Evolutionary conservation across 1,139 yeast genomes (phyloP).

Genomic region (Lodderomyces metapsilosis): DNA sequence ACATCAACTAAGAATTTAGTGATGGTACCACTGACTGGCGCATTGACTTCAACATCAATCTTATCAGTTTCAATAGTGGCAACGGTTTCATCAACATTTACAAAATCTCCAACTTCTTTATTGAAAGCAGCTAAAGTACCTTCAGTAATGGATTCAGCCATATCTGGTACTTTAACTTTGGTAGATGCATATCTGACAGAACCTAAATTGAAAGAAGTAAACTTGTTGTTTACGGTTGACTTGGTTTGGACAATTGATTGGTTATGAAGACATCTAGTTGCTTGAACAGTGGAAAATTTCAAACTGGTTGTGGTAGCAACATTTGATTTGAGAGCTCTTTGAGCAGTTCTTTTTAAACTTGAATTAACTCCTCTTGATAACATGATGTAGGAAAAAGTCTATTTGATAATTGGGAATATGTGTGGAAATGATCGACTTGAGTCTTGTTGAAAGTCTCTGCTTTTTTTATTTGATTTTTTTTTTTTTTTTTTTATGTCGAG

Average conservation of each 20-base stretch:
- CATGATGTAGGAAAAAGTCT: constrained; percentile 9
- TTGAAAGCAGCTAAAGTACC: constrained; percentile 86
- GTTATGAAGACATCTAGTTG: constrained; percentile 13
- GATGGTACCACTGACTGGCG: constrained; percentile 90
- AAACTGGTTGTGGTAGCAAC: constrained; percentile 9
- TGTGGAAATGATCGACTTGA: too few species aligned
- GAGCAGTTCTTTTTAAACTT: constrained; percentile 15
- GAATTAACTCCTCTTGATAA: constrained; percentile 18
- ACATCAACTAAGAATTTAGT: constrained; percentile 79
- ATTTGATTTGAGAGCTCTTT: constrained; percentile 5
- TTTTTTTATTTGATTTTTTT: too few species aligned
- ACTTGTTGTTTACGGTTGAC: constrained; percentile 2
- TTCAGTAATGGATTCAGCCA: constrained; percentile 98
- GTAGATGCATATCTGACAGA: constrained; percentile 41
- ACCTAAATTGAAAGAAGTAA: constrained; percentile 3
- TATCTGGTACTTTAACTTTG: constrained; percentile 88
- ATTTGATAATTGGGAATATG: too few species aligned
- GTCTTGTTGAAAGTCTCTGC: too few species aligned
- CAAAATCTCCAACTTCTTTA: constrained; percentile 85
- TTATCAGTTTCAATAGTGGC: constrained; percentile 99
- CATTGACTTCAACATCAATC: constrained; percentile 94
- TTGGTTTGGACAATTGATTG: constrained; percentile 6
- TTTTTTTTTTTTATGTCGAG: too few species aligned
- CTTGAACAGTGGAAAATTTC: constrained; percentile 11
- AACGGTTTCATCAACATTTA: constrained; percentile 82